Evolutionary conservation across 2,329 filamentous ascomycete species (phyloP), one percentile per base, ranked within the genome.

Genomic region (Alternaria arbusti): DNA sequence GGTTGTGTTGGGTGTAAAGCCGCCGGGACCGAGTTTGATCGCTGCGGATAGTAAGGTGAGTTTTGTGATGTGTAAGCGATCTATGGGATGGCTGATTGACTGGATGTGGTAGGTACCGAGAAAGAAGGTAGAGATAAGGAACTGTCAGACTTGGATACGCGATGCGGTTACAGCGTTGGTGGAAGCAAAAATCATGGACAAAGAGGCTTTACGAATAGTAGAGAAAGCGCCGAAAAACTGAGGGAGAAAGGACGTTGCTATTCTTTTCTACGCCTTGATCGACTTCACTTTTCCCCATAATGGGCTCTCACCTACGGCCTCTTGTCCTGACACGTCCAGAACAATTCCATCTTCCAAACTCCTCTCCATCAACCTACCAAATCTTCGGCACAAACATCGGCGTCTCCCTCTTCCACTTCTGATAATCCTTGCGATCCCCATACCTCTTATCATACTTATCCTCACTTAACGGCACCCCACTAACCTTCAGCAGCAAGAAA

Each of bases 401-500:
- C 17, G 88, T 91, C 71, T 88, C 86, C 78, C 83, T 81, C 83
- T 90, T 91, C 89, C 89, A 91, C 75, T 86, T 82, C 74, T 88
- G 84, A 72, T 92, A 91, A 65, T 91, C 89, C 78, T 87, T 86
- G 44, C 87, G 82, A 65, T 89, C 81, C 0, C 88, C 89, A 71
- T 87, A 91, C 57, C 82, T 81, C 78, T 87, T 84, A 76, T 91
- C 88, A 72, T 92, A 91, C 80, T 91, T 91, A 45, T 82, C 83
- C 82, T 91, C 89, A 68, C 88, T 91, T 77, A 91, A 69, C 5
- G 89, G 88, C 25, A 91, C 83, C 7, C 89, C 89, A 46, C 85
- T 84, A 40, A 91, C 84, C 81, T 89, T 89, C 43, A 89, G 79
- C 59, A 92, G 76, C 72, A 92, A 76, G 58, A 91, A 88, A 0